Percentiles rank a stretch among this genome's conserved stretches.
phyloP scores from a whole-genome alignment of 805 yeast species.

The Pichia membranifaciens region DNA sequence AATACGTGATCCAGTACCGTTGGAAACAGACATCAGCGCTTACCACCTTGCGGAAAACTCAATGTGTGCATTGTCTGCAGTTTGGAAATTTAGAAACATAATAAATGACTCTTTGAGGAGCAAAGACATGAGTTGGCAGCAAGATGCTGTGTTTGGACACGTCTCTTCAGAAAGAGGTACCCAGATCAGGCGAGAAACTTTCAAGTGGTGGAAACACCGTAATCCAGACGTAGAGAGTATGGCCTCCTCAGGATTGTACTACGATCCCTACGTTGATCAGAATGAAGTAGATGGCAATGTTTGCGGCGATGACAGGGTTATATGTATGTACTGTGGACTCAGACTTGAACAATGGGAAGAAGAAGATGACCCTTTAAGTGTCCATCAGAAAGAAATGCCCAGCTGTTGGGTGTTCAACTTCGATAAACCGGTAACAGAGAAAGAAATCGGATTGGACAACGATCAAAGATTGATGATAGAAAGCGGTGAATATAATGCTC shows the following conservation, averaged over 20 bases:
- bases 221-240: constrained; percentile 35
- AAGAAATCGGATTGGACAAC: not conserved
- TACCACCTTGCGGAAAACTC: constrained; percentile 6
- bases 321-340: constrained; percentile 60
- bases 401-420: constrained; percentile 9
- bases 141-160: constrained; percentile 4
- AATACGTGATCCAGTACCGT: constrained; percentile 7
- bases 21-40: constrained; percentile 3
- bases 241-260: constrained; percentile 61
- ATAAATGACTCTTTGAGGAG: not conserved
- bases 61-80: constrained; percentile 8
- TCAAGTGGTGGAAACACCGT: constrained; percentile 13
- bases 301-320: constrained; percentile 45
- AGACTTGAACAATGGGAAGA: constrained; percentile 69
- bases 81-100: constrained; percentile 11
- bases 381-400: constrained; percentile 7
- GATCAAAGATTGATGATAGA: not conserved
- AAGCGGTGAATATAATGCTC: not conserved
- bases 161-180: not conserved
- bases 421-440: not conserved
- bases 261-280: constrained; percentile 35
- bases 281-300: constrained; percentile 17
- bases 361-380: constrained; percentile 39
- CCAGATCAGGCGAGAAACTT: constrained; percentile 3
- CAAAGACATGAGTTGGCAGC: not conserved